These are phyloP conservation scores for Penicillium mononematosum DNA, from an alignment of 495 filamentous ascomycete species.

Conservation along the genomic window DNA sequence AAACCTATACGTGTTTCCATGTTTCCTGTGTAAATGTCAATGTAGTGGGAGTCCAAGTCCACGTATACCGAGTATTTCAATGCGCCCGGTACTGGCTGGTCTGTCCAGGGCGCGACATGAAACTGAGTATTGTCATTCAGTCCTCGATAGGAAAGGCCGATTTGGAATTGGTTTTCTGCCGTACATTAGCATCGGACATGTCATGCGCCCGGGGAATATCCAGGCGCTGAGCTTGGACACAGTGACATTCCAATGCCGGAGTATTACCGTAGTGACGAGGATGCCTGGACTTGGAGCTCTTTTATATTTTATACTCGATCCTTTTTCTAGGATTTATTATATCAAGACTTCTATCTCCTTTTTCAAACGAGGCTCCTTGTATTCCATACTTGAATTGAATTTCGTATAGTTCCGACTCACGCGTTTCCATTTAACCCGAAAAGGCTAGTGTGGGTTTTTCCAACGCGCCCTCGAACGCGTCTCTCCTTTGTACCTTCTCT, in stretches of 20 bases:
- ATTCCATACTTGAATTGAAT: not conserved
- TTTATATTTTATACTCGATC: not conserved
- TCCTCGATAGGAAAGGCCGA: not conserved
- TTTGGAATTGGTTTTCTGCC: not conserved
- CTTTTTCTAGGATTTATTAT: not conserved
- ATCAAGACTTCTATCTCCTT: not conserved
- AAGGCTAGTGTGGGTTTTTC: slow-evolving; percentile 8
- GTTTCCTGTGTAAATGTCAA: not conserved
- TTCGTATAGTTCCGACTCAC: slow-evolving; percentile 1
- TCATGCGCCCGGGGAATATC: not conserved
- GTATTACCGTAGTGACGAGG: slow-evolving; percentile 37
- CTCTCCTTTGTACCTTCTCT: slow-evolving; percentile 9
- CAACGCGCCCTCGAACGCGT: slow-evolving; percentile 26
- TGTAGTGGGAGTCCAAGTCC: not conserved
- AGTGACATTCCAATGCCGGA: slow-evolving; percentile 28
- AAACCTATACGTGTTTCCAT: not conserved
- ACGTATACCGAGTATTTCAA: not conserved
- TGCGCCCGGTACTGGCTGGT: not conserved
- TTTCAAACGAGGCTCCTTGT: not conserved
- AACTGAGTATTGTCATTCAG: not conserved
- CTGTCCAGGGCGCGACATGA: slow-evolving; percentile 1
- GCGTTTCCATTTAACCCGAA: slow-evolving; percentile 18
- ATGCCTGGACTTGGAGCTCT: slow-evolving; percentile 13
- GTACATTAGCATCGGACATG: not conserved
- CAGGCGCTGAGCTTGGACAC: not conserved